A percentile compares a stretch with the other conserved stretches of the same genome.
phyloP scores from a whole-genome alignment of 768 basidiomycete species.

The Phaffia tasmanica region DNA sequence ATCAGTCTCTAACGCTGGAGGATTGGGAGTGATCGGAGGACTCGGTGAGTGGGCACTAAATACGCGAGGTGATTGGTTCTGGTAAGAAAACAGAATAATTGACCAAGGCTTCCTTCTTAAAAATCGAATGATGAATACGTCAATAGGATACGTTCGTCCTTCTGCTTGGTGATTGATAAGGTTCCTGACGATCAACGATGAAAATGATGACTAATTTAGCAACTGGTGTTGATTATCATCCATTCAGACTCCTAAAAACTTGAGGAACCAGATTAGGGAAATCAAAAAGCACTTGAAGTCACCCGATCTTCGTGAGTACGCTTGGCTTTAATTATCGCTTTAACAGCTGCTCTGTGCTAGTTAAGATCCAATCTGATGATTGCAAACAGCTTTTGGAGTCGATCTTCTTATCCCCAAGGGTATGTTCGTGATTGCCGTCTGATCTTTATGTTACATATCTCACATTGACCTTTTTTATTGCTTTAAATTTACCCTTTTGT shows the following conservation, averaged over 20 bases:
- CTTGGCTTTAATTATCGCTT: constrained; percentile 11
- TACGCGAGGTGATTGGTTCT: too few relatives aligned
- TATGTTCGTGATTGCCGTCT: constrained; percentile 10
- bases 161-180: background rate
- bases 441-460: too few relatives aligned
- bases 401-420: constrained; percentile 64
- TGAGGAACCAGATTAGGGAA: constrained; percentile 57
- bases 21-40: constrained; percentile 84
- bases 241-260: constrained; percentile 62
- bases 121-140: background rate
- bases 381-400: constrained; percentile 66
- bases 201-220: too few relatives aligned
- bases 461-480: too few relatives aligned
- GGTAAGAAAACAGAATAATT: too few relatives aligned
- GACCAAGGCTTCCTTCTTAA: background rate
- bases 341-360: constrained; percentile 43
- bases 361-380: constrained; percentile 35
- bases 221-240: background rate
- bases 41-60: constrained; percentile 26
- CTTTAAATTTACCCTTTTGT: constrained; percentile 40
- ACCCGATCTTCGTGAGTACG: constrained; percentile 31
- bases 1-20: constrained; percentile 77
- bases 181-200: background rate
- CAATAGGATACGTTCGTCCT: background rate
- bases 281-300: constrained; percentile 55